Base-by-base conservation (phyloP, 1,284 basidiomycete species). In the Inonotus hispidus region DNA sequence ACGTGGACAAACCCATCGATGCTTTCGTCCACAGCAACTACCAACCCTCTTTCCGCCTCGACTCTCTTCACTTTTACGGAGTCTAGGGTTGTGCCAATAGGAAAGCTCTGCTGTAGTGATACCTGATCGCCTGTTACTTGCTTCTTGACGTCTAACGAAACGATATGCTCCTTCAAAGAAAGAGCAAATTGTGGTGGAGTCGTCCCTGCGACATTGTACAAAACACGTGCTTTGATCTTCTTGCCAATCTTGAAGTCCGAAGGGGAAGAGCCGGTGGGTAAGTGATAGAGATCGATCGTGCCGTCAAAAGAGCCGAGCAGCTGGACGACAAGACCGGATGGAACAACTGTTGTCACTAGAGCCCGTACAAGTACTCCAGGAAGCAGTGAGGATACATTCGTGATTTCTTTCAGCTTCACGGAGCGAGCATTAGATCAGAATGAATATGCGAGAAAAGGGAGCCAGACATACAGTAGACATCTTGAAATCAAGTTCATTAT, bases 241-340 rank as follows among this genome's bases (percentile, higher is more conserved):
- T 92, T 86, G 13, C 94, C 95, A 53, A 90, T 71, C 71, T 91
- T 93, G 74, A 82, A 89, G 39, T 75, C 73, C 56, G 82, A 80
- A 45, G 81, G 79, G 5, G 77, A 72, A 19, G 77, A 71, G 50
- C 79, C 75, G 16, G 75, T 67, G 2, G 79, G 79, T 21, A 98
- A 75, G 73, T 99, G 95, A 64, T 88, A 83, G 47, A 86, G 77
- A 70, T 98, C 95, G 56, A 95, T 82, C 0, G 94, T 96, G 32
- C 93, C 96, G 55, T 94, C 89, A 72, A 95, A 98, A 74, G 93
- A 96, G 1, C 95, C 96, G 35, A 95, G 82, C 21, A 98, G 80
- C 74, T 96, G 95, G 53, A 99, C 79, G 69, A 92, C 92, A 56
- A 99, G 77, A 25, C 98, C 97, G 21, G 79, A 80, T 16, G 88